Evolutionary conservation across 2,329 filamentous ascomycete genomes (phyloP), one percentile per base, ranked within the genome.

Genomic region (Ophiostoma novo-ulmi): DNA sequence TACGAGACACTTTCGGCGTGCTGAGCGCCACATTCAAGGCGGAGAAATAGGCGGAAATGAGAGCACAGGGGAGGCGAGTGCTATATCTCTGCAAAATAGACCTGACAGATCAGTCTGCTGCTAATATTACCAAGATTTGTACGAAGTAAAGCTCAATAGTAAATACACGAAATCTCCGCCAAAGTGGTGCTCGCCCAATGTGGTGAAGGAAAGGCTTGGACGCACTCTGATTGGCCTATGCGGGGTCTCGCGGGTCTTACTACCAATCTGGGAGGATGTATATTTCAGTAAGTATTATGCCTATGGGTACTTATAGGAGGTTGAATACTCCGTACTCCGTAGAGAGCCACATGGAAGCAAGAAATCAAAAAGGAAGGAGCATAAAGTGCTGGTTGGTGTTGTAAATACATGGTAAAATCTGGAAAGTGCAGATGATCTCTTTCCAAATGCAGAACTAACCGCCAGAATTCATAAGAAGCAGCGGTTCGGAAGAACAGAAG

Each of bases 131-230:
- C 52, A 10, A 22, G 22, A 22, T 58, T 58, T 58, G 22, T 58
- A 48, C n/a, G 44, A n/a, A n/a, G n/a, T n/a, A n/a, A n/a, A n/a
- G 44, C 44, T 48, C 44, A 48, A 20, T 39, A 48, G 55, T 8
- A 63, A 36, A 35, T 63, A 17, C 22, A 35, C 26, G 17, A 63
- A 63, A 63, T 63, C 58, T 63, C 58, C 58, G 58, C 58, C 26
- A 63, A 7, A 63, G 58, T 63, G 6, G 58, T 63, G 58, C 26
- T 63, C 26, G 26, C 58, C 58, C 58, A 63, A 63, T 63, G 58
- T 63, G 58, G 58, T 63, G n/a, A 63, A 35, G 26, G 58, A 35
- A 35, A 17, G 22, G 58, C 58, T 35, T 10, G 26, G 26, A 26
- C 26, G 26, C 26, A 8, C 26, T 10, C 58, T 63, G 26, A 63